Base-by-base conservation (phyloP, 345 rosid species). In the Murraya koenigii region DNA sequence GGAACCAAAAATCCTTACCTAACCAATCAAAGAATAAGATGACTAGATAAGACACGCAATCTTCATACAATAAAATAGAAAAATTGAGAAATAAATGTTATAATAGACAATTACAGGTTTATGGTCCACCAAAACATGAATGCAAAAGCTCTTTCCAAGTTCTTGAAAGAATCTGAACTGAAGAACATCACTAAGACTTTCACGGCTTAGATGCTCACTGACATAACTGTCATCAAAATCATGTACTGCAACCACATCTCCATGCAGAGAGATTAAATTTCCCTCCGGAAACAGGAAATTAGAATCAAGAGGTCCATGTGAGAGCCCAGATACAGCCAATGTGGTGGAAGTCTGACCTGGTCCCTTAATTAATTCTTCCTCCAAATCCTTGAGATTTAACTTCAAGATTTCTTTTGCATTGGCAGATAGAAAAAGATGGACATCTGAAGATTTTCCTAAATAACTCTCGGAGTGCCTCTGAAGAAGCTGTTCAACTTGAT, bases 1-100 rank as follows among this genome's bases (percentile, higher is more conserved):
- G 36, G 84, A 83, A 82, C 97, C 92, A 78, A 80, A 84, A 54
- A 93, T 85, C 76, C 73, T 86, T 72, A 93, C 94, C 98, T 93
- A 85, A 49, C 39, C 55, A 79, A 77, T 69, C 47, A 75, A 77
- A 67, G 56, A 2, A 75, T 13, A 22, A 69, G n/a, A 67, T 71
- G 71, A 55, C 41, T 41, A 83, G 72, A 76, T 78, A 39, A 74
- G 66, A 66, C 58, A 26, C 25, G 44, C 66, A 76, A 49, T 33
- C n/a, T 66, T 77, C 66, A 62, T 20, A 76, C 3, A 77, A 52
- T 49, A 39, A 74, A 69, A 41, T 67, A 66, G 75, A 78, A 74
- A 64, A 64, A 19, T 62, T 38, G n/a, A 28, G 39, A 59, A 65
- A 25, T 69, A 69, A 63, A 39, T 4, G 58, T 39, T 25, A 69